A percentile compares a stretch with the other conserved stretches of the same genome.
Evolutionary conservation across 805 yeast species (phyloP).

Genomic region (Metschnikowia shivogae): DNA sequence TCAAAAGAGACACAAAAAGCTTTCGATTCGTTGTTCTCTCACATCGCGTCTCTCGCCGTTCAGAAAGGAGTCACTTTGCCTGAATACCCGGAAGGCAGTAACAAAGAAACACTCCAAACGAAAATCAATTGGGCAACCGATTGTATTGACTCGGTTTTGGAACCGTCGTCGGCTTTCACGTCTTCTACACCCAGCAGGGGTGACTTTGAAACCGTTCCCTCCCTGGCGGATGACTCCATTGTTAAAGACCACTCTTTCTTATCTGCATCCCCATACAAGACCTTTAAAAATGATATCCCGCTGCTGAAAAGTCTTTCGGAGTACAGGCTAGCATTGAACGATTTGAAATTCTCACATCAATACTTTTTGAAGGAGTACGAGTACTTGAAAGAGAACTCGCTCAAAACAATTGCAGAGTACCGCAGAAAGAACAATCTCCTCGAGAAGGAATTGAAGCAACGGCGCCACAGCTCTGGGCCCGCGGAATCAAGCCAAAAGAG

Average conservation of each 20-base stretch:
- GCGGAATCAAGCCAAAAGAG: slow-evolving; percentile 3
- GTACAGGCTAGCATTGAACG: slow-evolving; percentile 58
- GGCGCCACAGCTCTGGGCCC: background rate
- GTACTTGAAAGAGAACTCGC: slow-evolving; percentile 55
- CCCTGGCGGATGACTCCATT: slow-evolving; percentile 19
- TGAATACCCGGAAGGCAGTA: slow-evolving; percentile 9
- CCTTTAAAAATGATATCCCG: slow-evolving; percentile 8
- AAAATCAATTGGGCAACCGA: slow-evolving; percentile 34
- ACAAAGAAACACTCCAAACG: slow-evolving; percentile 20
- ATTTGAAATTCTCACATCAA: slow-evolving; percentile 66
- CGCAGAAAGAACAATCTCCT: slow-evolving; percentile 47
- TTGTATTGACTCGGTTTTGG: slow-evolving; percentile 36
- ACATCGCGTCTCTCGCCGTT: slow-evolving; percentile 45
- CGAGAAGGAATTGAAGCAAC: slow-evolving; percentile 45
- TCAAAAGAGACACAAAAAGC: slow-evolving; percentile 13
- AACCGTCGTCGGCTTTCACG: background rate
- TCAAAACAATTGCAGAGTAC: slow-evolving; percentile 49
- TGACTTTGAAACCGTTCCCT: slow-evolving; percentile 1
- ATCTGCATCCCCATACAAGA: slow-evolving; percentile 23
- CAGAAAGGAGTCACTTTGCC: slow-evolving; percentile 42
- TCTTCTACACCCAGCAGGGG: slow-evolving; percentile 6
- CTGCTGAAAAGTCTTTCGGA: slow-evolving; percentile 24
- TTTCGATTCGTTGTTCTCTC: slow-evolving; percentile 44
- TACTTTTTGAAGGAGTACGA: slow-evolving; percentile 66
- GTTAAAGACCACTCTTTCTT: slow-evolving; percentile 27